Percentiles rank a stretch among this genome's conserved stretches.
Evolutionary conservation across 2,329 filamentous ascomycete species (phyloP).

Genomic region (Trichoderma guizhouense): DNA sequence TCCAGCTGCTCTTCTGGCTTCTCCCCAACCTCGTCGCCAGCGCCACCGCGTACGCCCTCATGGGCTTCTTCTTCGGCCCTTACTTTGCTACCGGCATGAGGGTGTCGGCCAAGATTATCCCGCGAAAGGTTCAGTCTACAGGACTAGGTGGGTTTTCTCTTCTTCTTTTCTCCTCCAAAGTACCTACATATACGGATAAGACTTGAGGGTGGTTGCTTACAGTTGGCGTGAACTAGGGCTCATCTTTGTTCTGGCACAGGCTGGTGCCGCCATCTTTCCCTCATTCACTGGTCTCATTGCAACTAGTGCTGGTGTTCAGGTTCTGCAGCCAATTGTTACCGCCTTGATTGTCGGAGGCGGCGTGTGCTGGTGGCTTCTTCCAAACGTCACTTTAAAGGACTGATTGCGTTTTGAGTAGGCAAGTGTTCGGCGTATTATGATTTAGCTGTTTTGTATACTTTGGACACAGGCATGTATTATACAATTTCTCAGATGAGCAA

Average conservation of each 20-base stretch:
- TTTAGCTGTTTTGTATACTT: not conserved
- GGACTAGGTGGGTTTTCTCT: constrained; percentile 55
- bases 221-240: constrained; percentile 62
- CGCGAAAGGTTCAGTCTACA: constrained; percentile 58
- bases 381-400: constrained; percentile 1
- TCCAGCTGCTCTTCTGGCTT: constrained; percentile 76
- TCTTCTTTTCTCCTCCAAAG: not conserved
- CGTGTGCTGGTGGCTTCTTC: constrained; percentile 18
- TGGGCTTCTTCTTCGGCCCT: constrained; percentile 78
- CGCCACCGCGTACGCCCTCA: constrained; percentile 64
- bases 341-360: constrained; percentile 8
- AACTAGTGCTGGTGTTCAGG: constrained; percentile 50
- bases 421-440: not conserved
- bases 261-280: constrained; percentile 66
- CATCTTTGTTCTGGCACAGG: constrained; percentile 71
- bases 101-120: constrained; percentile 69
- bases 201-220: constrained; percentile 29
- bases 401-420: not conserved
- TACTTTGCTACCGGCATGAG: constrained; percentile 74
- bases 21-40: constrained; percentile 74
- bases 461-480: not conserved
- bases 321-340: constrained; percentile 33
- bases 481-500: not conserved
- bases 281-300: constrained; percentile 68
- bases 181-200: not conserved